Evolutionary conservation across 106 monocot genomes (phyloP), one percentile per base, ranked within the genome.

Genomic region (Phalaenopsis aphrodite): DNA sequence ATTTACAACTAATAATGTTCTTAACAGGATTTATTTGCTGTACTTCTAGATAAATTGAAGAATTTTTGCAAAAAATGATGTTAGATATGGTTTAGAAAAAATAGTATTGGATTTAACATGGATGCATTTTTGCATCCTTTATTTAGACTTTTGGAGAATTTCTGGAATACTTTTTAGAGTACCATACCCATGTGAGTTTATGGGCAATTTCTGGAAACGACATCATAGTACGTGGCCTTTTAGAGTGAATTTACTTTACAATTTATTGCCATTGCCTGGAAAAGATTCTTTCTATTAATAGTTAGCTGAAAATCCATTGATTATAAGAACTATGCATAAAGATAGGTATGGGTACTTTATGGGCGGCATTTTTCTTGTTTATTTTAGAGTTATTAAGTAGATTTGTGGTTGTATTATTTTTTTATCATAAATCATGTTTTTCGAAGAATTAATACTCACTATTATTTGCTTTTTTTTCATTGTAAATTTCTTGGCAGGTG

Each of bases 401-500:
- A 14, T 69, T 69, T 39, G 39, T 69, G 69, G 8, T 69, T 39
- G 1, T 69, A 36, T 2, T 30, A 30, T 39, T 5, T 12, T 36
- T 65, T 65, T n/a, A 65, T 24, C 14, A 69, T 11, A 69, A 39
- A 1, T 39, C 38, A 38, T 69, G 69, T 2, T 69, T 36, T 11
- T 39, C 39, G 1, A n/a, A 4, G 5, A n/a, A 39, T 69, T 69
- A 41, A 69, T 39, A 14, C 14, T 69, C 14, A 16, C 12, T 0
- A 74, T 74, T 38, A 69, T 30, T 30, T 39, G 19, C 47, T 21
- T 11, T 52, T 24, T 81, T 56, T 42, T 11, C 77, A 24, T 72
- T 42, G 2, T 74, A 57, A 30, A 16, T 43, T 52, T 67, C 37
- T 11, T 12, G 84, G 38, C 87, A 99, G 98, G 98, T 99, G 49